Evolutionary conservation across 441 rosid genomes (phyloP).

Genomic region (Populus hybrid): DNA sequence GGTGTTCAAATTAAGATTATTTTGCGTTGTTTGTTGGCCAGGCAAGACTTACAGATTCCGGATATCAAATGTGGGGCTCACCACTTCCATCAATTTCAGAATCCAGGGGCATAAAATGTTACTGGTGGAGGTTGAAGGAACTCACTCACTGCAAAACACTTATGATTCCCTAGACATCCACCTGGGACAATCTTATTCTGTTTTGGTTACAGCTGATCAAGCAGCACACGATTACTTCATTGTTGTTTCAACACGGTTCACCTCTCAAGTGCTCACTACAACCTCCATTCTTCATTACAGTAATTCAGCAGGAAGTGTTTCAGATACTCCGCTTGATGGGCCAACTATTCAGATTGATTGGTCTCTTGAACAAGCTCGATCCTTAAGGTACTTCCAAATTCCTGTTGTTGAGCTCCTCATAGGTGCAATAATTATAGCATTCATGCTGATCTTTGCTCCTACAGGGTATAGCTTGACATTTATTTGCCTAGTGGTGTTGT

Average conservation of each 20-base stretch:
- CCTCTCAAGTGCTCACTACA: constrained; percentile 48
- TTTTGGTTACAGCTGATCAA: constrained; percentile 68
- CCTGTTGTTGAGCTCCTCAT: not conserved
- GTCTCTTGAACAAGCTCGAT: constrained; percentile 80
- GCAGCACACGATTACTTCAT: constrained; percentile 57
- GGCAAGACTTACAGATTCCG: constrained; percentile 79
- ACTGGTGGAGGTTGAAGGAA: constrained; percentile 81
- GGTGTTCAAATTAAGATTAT: not conserved
- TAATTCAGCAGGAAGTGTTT: constrained; percentile 48
- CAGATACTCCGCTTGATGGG: constrained; percentile 64
- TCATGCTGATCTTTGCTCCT: not conserved
- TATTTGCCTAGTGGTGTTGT: not conserved
- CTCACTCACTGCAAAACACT: constrained; percentile 64
- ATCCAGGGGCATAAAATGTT: constrained; percentile 75
- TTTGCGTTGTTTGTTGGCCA: constrained; percentile 15
- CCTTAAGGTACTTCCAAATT: constrained; percentile 44
- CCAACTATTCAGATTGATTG: constrained; percentile 53
- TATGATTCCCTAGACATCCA: constrained; percentile 71
- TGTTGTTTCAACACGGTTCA: constrained; percentile 62
- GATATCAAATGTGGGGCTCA: constrained; percentile 69
- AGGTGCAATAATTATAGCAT: not conserved
- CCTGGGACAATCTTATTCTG: constrained; percentile 72
- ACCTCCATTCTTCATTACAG: constrained; percentile 65
- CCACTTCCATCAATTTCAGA: constrained; percentile 63
- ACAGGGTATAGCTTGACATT: not conserved